Evolutionary conservation across 371 early-diverging fungal genomes (phyloP), one percentile per base, ranked within the genome.

Genomic region (Rhizopus stolonifer): DNA sequence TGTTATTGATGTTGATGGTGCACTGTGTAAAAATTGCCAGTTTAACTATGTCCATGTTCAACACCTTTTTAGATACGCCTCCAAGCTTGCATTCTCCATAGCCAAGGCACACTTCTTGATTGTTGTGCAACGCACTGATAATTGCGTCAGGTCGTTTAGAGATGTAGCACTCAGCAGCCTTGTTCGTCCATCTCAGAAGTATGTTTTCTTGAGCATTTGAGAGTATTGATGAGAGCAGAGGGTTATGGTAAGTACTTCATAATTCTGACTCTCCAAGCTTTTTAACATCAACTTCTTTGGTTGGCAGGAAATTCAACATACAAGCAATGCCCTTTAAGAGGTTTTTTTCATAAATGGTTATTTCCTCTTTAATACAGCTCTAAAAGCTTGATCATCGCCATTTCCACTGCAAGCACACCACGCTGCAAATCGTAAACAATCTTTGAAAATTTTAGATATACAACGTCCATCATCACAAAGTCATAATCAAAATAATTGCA

Each of bases 351-450:
- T 48, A 34, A 48, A 48, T 33, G 33, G 22, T 34, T 34, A 48
- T 31, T 26, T 32, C 46, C 32, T 46, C 25, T 19, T 26, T 46
- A 17, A 46, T 9, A 31, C 17, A 46, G 29, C 7, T 46, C 46
- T 18, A 46, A 31, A 31, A 46, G 32, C 46, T 46, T 46, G 46
- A 31, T 46, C 36, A 36, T 36, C 14, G 14, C 36, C 36, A 36
- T 36, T 36, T 36, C 48, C 48, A 48, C 33, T 48, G 22, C 5
- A 34, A 34, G 48, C 14, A 34, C 48, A 48, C 36, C 23, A 32
- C n/a, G 21, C 36, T 32, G 48, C 19, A 33, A 22, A 48, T 48
- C 36, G 22, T 48, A 48, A 48, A 48, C 22, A 48, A 48, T 48
- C 13, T 34, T 48, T 34, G 48, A 32, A 17, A 22, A 22, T 45